These are phyloP conservation scores for Cymbopogon flexuosus DNA, from an alignment of 202 grass and related monocot genomes.

Conservation along the genomic window DNA sequence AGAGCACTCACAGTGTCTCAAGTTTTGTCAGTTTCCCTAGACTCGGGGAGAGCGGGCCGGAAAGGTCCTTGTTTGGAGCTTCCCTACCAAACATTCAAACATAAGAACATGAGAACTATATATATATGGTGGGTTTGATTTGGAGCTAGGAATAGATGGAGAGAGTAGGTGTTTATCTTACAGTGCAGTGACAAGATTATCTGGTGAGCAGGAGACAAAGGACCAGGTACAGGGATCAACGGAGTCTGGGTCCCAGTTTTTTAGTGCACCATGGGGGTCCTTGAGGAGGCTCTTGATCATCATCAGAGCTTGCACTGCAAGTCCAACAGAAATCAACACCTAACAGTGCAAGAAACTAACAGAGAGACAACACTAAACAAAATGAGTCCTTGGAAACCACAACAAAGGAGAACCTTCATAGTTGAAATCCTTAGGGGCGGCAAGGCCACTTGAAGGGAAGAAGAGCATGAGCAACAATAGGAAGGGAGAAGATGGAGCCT, in stretches of 20 bases:
- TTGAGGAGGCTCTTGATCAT: constrained; percentile 59
- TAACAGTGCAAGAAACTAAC: not conserved
- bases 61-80: constrained; percentile 53
- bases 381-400: not conserved
- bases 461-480: not conserved
- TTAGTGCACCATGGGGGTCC: constrained; percentile 48
- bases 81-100: constrained; percentile 31
- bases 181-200: constrained; percentile 52
- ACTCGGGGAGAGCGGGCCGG: constrained; percentile 54
- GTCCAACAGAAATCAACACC: not conserved
- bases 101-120: not conserved
- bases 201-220: constrained; percentile 60
- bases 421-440: not conserved
- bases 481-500: not conserved
- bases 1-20: constrained; percentile 51
- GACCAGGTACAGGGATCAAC: constrained; percentile 70
- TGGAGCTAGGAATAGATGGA: not conserved
- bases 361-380: not conserved
- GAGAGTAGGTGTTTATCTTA: constrained; percentile 8
- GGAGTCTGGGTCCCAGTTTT: constrained; percentile 60
- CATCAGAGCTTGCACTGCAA: constrained; percentile 60
- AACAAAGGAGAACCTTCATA: not conserved
- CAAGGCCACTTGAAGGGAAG: not conserved
- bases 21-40: constrained; percentile 68
- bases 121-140: not conserved